Percentiles rank a stretch among this genome's conserved stretches.
Evolutionary conservation across 345 rosid genomes (phyloP).

Genomic region (Erodium maritimum): DNA sequence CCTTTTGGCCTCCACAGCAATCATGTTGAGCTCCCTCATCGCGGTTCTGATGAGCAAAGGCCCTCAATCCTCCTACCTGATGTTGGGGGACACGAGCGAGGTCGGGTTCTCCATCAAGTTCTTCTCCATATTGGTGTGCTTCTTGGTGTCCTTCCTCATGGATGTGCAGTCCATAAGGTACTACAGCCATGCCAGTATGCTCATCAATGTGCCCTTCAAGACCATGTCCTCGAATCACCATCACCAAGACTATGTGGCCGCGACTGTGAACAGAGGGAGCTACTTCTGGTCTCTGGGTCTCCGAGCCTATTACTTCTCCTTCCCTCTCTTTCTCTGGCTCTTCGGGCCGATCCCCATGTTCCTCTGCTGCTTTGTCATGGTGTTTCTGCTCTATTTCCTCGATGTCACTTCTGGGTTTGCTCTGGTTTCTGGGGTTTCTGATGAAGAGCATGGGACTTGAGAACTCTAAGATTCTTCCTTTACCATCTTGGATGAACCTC

Average conservation of each 20-base stretch:
- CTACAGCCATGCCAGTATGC: constrained; percentile 68
- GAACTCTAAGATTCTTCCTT: no score
- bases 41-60: constrained; percentile 49
- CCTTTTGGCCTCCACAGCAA: constrained; percentile 71
- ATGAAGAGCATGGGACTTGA: no score
- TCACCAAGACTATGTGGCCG: background rate
- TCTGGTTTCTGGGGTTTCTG: no score
- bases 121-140: constrained; percentile 53
- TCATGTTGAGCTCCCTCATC: constrained; percentile 66
- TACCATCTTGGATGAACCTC: no score
- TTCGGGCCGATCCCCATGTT: constrained; percentile 33
- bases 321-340: constrained; percentile 17
- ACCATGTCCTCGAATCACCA: constrained; percentile 20
- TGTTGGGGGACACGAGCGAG: constrained; percentile 46
- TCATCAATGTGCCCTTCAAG: constrained; percentile 63
- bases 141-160: constrained; percentile 53
- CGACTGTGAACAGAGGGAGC: no score
- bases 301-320: no score
- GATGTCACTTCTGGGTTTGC: background rate
- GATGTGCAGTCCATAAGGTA: constrained; percentile 74
- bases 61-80: constrained; percentile 18
- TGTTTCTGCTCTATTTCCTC: constrained; percentile 17
- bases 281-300: no score
- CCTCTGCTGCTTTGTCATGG: constrained; percentile 27
- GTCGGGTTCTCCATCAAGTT: constrained; percentile 36